Evolutionary conservation across 495 filamentous ascomycete genomes (phyloP).

Genomic region (Astrocystis sublimbata): DNA sequence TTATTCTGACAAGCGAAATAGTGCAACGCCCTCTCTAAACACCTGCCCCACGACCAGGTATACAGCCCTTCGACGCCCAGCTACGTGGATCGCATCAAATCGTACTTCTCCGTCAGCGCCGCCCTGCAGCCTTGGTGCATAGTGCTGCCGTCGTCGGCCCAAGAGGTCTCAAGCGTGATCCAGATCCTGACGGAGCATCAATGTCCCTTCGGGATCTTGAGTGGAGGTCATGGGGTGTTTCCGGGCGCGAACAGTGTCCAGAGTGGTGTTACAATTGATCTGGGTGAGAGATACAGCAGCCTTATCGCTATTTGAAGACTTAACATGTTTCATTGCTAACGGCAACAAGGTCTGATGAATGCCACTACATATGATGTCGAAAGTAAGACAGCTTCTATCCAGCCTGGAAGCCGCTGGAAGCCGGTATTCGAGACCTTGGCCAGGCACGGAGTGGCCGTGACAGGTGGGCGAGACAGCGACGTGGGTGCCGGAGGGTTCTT

Average conservation of each 20-base stretch:
- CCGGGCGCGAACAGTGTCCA: conserved; percentile 42
- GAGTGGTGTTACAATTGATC: conserved; percentile 52
- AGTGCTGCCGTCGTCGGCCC: conserved; percentile 31
- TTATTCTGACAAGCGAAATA: neutral
- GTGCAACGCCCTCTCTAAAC: neutral
- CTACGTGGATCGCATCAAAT: conserved; percentile 7
- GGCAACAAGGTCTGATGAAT: conserved; percentile 32
- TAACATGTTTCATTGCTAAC: neutral
- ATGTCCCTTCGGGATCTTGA: conserved; percentile 44
- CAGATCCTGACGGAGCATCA: conserved; percentile 19
- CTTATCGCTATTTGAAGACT: conserved; percentile 15
- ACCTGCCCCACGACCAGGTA: neutral
- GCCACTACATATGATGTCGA: conserved; percentile 27
- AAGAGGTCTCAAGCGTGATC: conserved; percentile 34
- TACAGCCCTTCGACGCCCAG: conserved; percentile 1
- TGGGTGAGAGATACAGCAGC: neutral
- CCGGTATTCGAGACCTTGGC: conserved; percentile 49
- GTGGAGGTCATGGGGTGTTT: conserved; percentile 45
- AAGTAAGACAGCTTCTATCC: conserved; percentile 34
- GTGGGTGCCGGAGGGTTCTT: conserved; percentile 55
- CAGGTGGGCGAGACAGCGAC: conserved; percentile 50
- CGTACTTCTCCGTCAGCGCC: conserved; percentile 10
- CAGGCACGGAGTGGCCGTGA: conserved; percentile 39
- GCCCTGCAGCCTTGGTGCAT: conserved; percentile 32
- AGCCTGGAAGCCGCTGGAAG: conserved; percentile 43